phyloP scores from a whole-genome alignment of 176 grass and related monocot species.

The Zizania latifolia region DNA sequence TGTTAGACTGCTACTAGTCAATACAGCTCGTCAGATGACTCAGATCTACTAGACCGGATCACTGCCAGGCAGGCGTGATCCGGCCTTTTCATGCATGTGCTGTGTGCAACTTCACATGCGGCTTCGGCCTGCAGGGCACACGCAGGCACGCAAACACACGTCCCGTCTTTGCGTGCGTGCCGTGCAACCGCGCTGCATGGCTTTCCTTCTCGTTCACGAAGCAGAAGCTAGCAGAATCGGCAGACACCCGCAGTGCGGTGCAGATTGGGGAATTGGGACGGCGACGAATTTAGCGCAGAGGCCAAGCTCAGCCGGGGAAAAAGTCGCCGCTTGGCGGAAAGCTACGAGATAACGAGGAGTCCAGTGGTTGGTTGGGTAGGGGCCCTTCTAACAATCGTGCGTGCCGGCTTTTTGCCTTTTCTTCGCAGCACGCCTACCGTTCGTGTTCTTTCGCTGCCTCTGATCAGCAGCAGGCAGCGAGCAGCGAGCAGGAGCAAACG shows the following conservation, averaged over 20 bases:
- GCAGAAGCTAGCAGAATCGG: background rate
- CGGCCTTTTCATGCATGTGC: background rate
- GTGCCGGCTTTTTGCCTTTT: background rate
- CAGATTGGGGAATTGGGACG: constrained; percentile 18
- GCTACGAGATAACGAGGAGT: background rate
- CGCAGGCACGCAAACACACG: background rate
- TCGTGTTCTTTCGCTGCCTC: background rate
- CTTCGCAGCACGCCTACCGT: background rate
- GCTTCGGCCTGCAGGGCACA: background rate
- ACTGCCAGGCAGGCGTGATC: background rate
- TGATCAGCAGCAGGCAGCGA: too few species aligned
- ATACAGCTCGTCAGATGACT: background rate
- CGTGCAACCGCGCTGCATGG: too few species aligned
- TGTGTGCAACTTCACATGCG: background rate
- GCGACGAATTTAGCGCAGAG: background rate
- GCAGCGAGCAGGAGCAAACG: background rate
- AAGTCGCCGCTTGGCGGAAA: background rate
- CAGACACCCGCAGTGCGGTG: too few species aligned
- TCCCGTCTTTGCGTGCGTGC: constrained; percentile 24
- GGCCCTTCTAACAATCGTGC: background rate
- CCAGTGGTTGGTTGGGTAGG: background rate
- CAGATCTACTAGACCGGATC: background rate
- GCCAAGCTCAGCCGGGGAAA: background rate
- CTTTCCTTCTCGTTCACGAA: too few species aligned
- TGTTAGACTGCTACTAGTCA: too few species aligned